These are phyloP conservation scores for Phytophthora sansomeana DNA, from an alignment of 352 stramenopile genomes.

Conservation along the genomic window DNA sequence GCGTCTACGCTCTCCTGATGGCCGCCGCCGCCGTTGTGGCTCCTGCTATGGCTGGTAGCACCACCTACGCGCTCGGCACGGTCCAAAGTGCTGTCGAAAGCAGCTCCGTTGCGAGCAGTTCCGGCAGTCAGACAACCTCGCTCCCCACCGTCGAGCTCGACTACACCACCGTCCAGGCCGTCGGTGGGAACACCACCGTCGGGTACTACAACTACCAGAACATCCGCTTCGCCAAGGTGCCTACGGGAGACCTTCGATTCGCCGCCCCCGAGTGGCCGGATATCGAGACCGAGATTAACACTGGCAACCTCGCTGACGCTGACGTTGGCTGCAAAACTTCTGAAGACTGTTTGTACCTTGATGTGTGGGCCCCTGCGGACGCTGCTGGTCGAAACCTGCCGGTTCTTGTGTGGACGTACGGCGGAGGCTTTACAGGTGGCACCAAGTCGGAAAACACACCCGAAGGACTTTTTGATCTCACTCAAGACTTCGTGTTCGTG, in stretches of 20 bases:
- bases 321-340: constrained; percentile 23
- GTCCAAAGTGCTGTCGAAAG: constrained; percentile 1
- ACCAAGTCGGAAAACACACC: constrained; percentile 29
- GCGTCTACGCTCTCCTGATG: constrained; percentile 20
- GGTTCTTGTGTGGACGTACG: constrained; percentile 45
- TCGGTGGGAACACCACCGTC: constrained; percentile 32
- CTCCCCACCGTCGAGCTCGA: constrained; percentile 31
- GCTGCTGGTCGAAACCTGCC: constrained; percentile 33
- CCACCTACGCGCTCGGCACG: not conserved
- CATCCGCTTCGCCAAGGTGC: constrained; percentile 37
- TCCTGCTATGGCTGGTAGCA: constrained; percentile 9
- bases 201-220: constrained; percentile 49
- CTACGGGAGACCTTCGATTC: constrained; percentile 38
- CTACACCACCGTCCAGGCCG: constrained; percentile 36
- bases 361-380: constrained; percentile 39
- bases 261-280: constrained; percentile 27
- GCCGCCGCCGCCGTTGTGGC: constrained; percentile 3
- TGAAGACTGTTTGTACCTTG: constrained; percentile 46
- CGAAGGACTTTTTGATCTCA: constrained; percentile 32
- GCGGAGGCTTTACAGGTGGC: constrained; percentile 34
- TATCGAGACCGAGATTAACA: constrained; percentile 34
- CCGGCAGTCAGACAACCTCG: not conserved
- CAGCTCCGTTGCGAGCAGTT: no score
- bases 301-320: constrained; percentile 33
- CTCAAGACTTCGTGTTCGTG: constrained; percentile 43